A percentile compares a stretch with the other conserved stretches of the same genome.
phyloP scores from a whole-genome alignment of 345 rosid genomes.

The Limnanthes douglasii region DNA sequence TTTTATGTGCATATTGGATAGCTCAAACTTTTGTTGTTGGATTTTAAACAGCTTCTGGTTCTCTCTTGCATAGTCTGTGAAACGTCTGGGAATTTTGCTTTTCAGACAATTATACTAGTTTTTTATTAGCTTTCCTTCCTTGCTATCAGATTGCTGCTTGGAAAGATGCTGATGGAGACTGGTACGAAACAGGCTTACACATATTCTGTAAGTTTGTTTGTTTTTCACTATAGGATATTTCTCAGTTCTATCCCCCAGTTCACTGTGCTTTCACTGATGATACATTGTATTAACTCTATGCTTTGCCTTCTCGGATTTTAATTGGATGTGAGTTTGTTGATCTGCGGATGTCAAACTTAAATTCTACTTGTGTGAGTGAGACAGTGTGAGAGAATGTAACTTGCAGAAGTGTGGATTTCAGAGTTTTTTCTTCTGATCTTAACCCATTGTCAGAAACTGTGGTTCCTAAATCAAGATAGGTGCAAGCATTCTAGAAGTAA shows the following conservation, averaged over 20 bases:
- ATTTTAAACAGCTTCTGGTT: conserved; percentile 3
- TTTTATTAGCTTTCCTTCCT: conserved; percentile 8
- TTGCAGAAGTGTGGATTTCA: not conserved
- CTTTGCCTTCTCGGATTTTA: no score
- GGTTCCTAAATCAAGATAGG: not conserved
- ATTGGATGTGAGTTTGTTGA: not conserved
- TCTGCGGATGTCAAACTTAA: not conserved
- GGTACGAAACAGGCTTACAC: conserved; percentile 92
- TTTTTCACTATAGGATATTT: no score
- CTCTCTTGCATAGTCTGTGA: conserved; percentile 2
- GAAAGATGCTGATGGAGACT: conserved; percentile 90
- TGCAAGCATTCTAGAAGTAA: no score
- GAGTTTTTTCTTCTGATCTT: no score
- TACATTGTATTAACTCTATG: no score
- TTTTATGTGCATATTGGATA: not conserved
- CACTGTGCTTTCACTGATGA: no score
- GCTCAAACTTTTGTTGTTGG: not conserved
- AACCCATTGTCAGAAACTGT: no score
- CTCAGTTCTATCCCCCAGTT: no score
- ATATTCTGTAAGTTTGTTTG: conserved; percentile 93
- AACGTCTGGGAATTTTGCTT: no score
- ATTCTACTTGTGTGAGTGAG: no score
- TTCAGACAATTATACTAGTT: no score
- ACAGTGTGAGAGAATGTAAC: not conserved
- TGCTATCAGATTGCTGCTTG: conserved; percentile 70